Base-by-base conservation (phyloP, 805 yeast genomes). In the Candida bentonensis region DNA sequence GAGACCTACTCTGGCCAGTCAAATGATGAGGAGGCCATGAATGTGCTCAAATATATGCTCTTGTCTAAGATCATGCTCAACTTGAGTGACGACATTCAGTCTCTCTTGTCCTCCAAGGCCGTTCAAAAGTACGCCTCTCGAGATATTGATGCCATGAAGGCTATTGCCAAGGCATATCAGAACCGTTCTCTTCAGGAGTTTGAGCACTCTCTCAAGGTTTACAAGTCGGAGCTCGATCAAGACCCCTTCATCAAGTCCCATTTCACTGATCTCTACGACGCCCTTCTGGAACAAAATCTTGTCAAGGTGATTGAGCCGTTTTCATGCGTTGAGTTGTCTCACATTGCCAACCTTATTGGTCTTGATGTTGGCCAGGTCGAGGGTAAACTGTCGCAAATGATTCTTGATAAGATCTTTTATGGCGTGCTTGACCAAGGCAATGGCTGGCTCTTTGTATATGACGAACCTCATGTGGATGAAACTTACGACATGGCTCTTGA, bases 371-470 rank as follows among this genome's bases (percentile, higher is more conserved):
- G 78, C 50, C 94, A 86, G 59, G 86, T 92, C 25, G 99, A 92
- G 65, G 94, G 94, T 20, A 92, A 92, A 62, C 71, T 92, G 51
- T 79, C 94, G 42, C 96, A 89, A 64, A 89, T 92, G 97, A 89
- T 92, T 53, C 72, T 92, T 55, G 98, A 92, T 64, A 82, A 85
- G 57, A 83, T 87, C n/a, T 86, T 92, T 55, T 82, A 79, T 58
- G 99, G 98, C 41, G 97, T 92, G 28, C 70, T 92, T 53, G 98
- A 92, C 63, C 99, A 92, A 68, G 97, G 97, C 41, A 88, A 88
- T 60, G 98, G 98, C 5, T 92, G 96, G 95, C 72, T 92, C 55
- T 79, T 86, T 52, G 76, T 92, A 47, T 92, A 84, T 58, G 94
- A 86, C 47, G 83, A 87, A 59, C 95, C 95, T 36, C 78, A 76